Conservation (phyloP, 164 flowering plant species). For the Amborella trichopoda region DNA sequence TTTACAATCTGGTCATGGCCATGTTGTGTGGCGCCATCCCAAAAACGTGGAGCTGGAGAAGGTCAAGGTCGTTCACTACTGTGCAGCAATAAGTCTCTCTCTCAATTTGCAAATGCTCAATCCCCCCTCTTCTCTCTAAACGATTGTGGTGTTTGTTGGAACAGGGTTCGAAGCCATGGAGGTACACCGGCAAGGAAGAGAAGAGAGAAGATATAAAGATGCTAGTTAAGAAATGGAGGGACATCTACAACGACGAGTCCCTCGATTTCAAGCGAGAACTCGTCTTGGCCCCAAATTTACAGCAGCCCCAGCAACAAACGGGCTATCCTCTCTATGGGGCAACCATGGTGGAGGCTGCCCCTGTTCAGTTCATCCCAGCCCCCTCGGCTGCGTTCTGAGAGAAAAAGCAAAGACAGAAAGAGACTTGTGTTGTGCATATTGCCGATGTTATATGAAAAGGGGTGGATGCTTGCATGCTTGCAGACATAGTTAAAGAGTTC, state of each 20-base stretch:
- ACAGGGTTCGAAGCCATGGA: slow-evolving; percentile 68
- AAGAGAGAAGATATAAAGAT: slow-evolving; percentile 50
- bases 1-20: slow-evolving; percentile 27
- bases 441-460: too few species aligned
- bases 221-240: slow-evolving; percentile 52
- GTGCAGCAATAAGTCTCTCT: slow-evolving; percentile 16
- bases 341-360: slow-evolving; percentile 19
- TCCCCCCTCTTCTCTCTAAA: too few species aligned
- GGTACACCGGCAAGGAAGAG: slow-evolving; percentile 43
- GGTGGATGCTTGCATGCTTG: too few species aligned
- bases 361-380: slow-evolving; percentile 21
- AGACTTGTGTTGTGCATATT: too few species aligned
- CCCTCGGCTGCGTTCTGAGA: slow-evolving; percentile 61
- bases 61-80: slow-evolving; percentile 15
- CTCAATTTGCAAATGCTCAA: too few species aligned
- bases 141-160: too few species aligned
- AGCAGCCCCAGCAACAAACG: slow-evolving; percentile 12
- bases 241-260: slow-evolving; percentile 32
- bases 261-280: slow-evolving; percentile 30
- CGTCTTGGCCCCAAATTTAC: neutral
- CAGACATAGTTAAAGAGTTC: too few species aligned
- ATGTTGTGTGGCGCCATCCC: slow-evolving; percentile 24
- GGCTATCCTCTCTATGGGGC: slow-evolving; percentile 24
- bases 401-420: too few species aligned
- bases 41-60: slow-evolving; percentile 11